Conservation (phyloP, 164 flowering plant species). For the Tinospora cordifolia region DNA sequence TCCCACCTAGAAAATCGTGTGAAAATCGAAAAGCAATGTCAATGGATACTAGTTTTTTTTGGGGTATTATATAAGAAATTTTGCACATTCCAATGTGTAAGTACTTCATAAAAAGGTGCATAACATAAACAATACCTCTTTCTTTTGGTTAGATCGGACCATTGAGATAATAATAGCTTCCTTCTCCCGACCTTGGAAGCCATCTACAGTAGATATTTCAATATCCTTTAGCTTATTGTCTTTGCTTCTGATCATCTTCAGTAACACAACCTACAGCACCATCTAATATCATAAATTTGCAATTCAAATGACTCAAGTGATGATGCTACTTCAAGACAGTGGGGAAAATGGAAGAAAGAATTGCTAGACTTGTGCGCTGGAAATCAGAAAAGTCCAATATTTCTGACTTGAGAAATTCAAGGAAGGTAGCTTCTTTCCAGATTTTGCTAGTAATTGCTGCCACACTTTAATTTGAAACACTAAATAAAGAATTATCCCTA, state of each 20-base stretch:
- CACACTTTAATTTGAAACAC: background rate
- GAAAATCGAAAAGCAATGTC: background rate
- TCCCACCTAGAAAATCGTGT: conserved; percentile 57
- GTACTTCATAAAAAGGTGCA: background rate
- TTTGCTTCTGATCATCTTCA: conserved; percentile 65
- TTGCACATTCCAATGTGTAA: background rate
- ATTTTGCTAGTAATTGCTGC: background rate
- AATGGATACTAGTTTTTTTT: background rate
- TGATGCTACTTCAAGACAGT: background rate
- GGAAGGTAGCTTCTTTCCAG: background rate
- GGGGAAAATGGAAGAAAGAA: background rate
- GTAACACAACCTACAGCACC: conserved; percentile 62
- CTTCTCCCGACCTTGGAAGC: conserved; percentile 97
- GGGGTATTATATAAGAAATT: background rate
- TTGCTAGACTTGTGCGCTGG: background rate
- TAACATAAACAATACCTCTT: conserved; percentile 49
- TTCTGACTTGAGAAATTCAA: background rate
- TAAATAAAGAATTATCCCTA: conserved; percentile 27
- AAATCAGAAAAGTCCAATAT: background rate
- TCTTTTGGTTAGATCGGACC: conserved; percentile 90
- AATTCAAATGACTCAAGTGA: background rate
- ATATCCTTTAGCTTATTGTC: conserved; percentile 64
- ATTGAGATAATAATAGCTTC: conserved; percentile 94
- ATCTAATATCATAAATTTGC: background rate
- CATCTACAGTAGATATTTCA: conserved; percentile 97